Conservation (phyloP, 2,329 filamentous ascomycete genomes). For the Fusarium drepaniforme region DNA sequence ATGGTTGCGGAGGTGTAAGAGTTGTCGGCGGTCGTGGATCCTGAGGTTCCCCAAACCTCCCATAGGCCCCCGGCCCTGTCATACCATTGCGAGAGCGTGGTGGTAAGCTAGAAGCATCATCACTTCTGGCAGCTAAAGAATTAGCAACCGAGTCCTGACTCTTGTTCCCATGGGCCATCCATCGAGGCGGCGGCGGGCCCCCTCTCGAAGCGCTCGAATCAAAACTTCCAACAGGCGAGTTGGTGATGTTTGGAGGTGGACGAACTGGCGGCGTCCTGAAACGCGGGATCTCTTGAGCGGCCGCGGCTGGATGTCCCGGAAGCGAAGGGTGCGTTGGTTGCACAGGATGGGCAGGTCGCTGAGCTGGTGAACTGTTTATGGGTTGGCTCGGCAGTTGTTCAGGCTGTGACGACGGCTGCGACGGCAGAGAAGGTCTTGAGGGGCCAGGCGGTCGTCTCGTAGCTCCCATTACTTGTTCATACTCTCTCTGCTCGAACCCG, state of each 20-base stretch:
- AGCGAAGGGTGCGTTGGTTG: constrained; percentile 20
- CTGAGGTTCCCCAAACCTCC: constrained; percentile 52
- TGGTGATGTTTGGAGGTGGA: constrained; percentile 54
- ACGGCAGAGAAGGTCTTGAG: constrained; percentile 44
- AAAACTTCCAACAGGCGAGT: constrained; percentile 65
- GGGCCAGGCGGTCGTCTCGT: constrained; percentile 54
- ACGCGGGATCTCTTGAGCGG: constrained; percentile 43
- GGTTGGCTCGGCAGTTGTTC: constrained; percentile 40
- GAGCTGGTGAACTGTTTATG: constrained; percentile 27
- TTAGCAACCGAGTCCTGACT: constrained; percentile 69
- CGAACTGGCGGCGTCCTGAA: constrained; percentile 47
- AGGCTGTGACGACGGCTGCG: constrained; percentile 41
- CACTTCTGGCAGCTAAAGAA: constrained; percentile 61
- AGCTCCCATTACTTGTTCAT: constrained; percentile 78
- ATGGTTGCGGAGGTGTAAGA: constrained; percentile 36
- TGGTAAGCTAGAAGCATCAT: constrained; percentile 63
- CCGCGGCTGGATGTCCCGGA: constrained; percentile 19
- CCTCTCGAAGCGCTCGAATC: constrained; percentile 59
- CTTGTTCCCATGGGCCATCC: constrained; percentile 63
- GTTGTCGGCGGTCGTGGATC: constrained; percentile 32
- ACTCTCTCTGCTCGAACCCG: constrained; percentile 85
- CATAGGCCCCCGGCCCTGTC: constrained; percentile 53
- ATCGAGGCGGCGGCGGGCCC: constrained; percentile 58
- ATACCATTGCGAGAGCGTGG: constrained; percentile 67
- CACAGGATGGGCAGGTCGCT: constrained; percentile 32